Conservation (phyloP, 2,329 filamentous ascomycete genomes). For the Aotearoamyces nothofagi region DNA sequence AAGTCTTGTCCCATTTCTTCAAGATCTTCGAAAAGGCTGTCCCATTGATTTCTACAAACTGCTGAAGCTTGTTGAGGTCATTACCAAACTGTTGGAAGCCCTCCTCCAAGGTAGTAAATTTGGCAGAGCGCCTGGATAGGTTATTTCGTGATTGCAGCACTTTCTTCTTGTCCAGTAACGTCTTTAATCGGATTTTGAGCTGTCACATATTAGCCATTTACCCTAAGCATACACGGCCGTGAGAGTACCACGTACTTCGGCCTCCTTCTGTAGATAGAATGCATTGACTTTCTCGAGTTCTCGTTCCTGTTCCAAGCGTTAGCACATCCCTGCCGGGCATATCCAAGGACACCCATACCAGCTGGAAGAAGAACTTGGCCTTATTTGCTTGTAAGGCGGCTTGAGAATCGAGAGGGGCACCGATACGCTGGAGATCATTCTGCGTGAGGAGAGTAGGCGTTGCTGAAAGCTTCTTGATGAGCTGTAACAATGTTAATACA, state of each 20-base stretch:
- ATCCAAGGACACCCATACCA: constrained; percentile 43
- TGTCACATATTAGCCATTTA: constrained; percentile 22
- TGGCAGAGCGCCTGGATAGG: constrained; percentile 74
- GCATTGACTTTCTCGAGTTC: constrained; percentile 97
- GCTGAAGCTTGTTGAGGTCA: constrained; percentile 92
- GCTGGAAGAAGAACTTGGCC: constrained; percentile 94
- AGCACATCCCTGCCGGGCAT: constrained; percentile 19
- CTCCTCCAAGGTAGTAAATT: constrained; percentile 89
- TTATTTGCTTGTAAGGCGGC: constrained; percentile 89
- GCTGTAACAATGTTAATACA: constrained; percentile 35
- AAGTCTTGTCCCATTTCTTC: constrained; percentile 99
- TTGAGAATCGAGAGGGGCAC: constrained; percentile 55
- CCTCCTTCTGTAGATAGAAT: constrained; percentile 96
- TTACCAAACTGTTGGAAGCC: constrained; percentile 95
- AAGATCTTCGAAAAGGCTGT: constrained; percentile 97
- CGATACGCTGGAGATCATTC: constrained; percentile 38
- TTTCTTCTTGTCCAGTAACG: constrained; percentile 87
- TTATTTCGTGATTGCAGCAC: constrained; percentile 68
- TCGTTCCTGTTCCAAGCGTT: constrained; percentile 55
- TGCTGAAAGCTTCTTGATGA: constrained; percentile 95
- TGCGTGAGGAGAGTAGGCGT: constrained; percentile 74
- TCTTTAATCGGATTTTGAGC: constrained; percentile 88
- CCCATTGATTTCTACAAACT: constrained; percentile 97
- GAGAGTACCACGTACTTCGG: constrained; percentile 50
- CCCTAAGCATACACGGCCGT: constrained; percentile 3